These are phyloP conservation scores for Metschnikowia baotianmanensis DNA, from an alignment of 805 yeast genomes.

Conservation along the genomic window DNA sequence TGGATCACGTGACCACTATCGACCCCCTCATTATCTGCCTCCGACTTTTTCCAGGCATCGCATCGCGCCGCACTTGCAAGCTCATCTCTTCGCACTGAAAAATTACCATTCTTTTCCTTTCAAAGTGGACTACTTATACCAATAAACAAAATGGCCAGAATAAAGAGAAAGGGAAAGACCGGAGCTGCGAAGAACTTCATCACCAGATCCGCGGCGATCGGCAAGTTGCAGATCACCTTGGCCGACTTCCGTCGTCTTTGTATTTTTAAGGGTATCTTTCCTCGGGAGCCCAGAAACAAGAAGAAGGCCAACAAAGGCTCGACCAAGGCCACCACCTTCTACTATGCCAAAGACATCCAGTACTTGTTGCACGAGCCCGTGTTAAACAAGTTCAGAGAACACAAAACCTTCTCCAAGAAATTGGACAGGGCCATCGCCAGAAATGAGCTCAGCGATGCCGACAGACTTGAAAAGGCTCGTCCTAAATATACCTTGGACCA, in stretches of 20 bases:
- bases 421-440: slow-evolving; percentile 86
- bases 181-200: slow-evolving; percentile 92
- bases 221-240: slow-evolving; percentile 84
- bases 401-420: slow-evolving; percentile 90
- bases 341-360: slow-evolving; percentile 91
- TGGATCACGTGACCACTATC: neutral
- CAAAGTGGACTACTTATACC: neutral
- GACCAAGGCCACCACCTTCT: slow-evolving; percentile 94
- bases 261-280: slow-evolving; percentile 96
- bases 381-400: slow-evolving; percentile 86
- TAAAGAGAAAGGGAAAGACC: slow-evolving; percentile 77
- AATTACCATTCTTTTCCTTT: slow-evolving; percentile 7
- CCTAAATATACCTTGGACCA: slow-evolving; percentile 87
- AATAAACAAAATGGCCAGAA: slow-evolving; percentile 48
- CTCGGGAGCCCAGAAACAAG: slow-evolving; percentile 93
- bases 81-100: slow-evolving; percentile 17
- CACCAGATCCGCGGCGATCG: slow-evolving; percentile 92
- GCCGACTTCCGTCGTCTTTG: slow-evolving; percentile 97
- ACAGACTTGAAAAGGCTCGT: slow-evolving; percentile 73
- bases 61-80: slow-evolving; percentile 12
- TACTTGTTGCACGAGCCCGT: slow-evolving; percentile 95
- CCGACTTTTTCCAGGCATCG: neutral
- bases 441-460: slow-evolving; percentile 88
- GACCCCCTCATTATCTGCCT: no score
- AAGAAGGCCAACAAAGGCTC: slow-evolving; percentile 97